Percentiles rank a stretch among this genome's conserved stretches.
These are phyloP conservation scores for Schizosaccharomyces versatilis DNA, from an alignment of 1,139 yeast genomes.

Conservation along the genomic window DNA sequence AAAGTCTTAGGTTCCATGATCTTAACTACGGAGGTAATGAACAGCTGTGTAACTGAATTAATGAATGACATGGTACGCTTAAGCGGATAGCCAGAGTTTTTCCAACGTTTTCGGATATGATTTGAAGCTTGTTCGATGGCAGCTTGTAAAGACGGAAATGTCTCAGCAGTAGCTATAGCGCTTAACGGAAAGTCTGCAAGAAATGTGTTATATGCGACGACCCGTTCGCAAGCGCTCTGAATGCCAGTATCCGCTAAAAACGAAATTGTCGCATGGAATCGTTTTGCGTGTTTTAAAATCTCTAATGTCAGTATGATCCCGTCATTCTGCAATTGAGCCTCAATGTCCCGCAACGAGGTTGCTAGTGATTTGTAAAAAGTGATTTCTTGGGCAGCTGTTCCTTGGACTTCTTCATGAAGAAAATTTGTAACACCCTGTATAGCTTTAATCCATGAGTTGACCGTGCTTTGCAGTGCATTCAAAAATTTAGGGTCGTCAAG, in stretches of 20 bases:
- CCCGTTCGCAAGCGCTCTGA: conserved; percentile 28
- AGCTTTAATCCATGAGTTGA: conserved; percentile 51
- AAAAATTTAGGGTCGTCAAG: conserved; percentile 34
- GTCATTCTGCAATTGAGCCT: conserved; percentile 34
- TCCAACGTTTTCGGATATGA: conserved; percentile 38
- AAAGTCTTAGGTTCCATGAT: neutral
- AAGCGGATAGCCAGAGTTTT: conserved; percentile 43
- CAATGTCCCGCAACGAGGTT: conserved; percentile 32
- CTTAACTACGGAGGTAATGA: conserved; percentile 17
- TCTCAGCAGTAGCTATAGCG: conserved; percentile 19
- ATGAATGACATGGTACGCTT: conserved; percentile 39
- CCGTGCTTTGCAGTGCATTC: conserved; percentile 43
- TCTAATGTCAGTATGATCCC: conserved; percentile 40
- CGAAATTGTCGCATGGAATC: conserved; percentile 58
- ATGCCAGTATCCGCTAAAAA: conserved; percentile 56
- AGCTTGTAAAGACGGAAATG: conserved; percentile 26
- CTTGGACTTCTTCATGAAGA: conserved; percentile 31
- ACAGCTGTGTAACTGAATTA: conserved; percentile 35
- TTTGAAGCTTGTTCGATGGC: conserved; percentile 31
- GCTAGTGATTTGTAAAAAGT: conserved; percentile 66
- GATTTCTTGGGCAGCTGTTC: conserved; percentile 46
- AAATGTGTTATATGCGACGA: conserved; percentile 16
- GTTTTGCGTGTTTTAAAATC: conserved; percentile 43
- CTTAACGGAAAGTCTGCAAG: conserved; percentile 16
- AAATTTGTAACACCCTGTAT: conserved; percentile 37